These are phyloP conservation scores for Globomyces pollinis-pini DNA, from an alignment of 192 early-diverging fungal species.

Conservation along the genomic window DNA sequence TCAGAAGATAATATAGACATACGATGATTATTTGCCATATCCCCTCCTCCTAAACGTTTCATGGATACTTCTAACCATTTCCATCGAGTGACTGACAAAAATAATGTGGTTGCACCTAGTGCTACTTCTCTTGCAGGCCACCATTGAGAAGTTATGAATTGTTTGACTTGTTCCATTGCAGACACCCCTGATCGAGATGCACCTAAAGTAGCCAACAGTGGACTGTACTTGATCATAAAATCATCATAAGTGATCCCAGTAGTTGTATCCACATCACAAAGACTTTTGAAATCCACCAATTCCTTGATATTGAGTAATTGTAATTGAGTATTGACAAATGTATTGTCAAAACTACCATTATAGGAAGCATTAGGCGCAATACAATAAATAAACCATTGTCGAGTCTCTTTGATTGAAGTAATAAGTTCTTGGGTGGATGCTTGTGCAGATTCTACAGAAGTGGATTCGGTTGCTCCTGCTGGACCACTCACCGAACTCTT, in stretches of 20 bases:
- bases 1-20: not conserved
- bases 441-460: slow-evolving; percentile 23
- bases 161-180: slow-evolving; percentile 1
- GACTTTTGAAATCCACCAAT: slow-evolving; percentile 22
- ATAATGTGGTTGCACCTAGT: slow-evolving; percentile 29
- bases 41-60: not conserved
- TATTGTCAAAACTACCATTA: slow-evolving; percentile 40
- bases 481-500: no score
- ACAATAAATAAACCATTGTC: slow-evolving; percentile 77
- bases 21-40: not conserved
- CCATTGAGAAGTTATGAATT: slow-evolving; percentile 9
- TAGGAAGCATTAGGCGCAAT: slow-evolving; percentile 49
- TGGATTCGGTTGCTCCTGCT: slow-evolving; percentile 23
- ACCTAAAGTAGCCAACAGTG: not conserved
- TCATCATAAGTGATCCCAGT: slow-evolving; percentile 2
- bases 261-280: slow-evolving; percentile 30
- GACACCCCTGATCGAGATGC: not conserved
- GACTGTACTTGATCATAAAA: not conserved
- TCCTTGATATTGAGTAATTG: slow-evolving; percentile 62
- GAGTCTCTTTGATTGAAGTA: slow-evolving; percentile 67
- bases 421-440: slow-evolving; percentile 68
- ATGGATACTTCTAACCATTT: slow-evolving; percentile 32
- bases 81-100: slow-evolving; percentile 36
- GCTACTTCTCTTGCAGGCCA: slow-evolving; percentile 36
- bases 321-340: slow-evolving; percentile 62